These are phyloP conservation scores for Solanum pinnatisectum DNA, from an alignment of 257 asterid genomes.

Conservation along the genomic window DNA sequence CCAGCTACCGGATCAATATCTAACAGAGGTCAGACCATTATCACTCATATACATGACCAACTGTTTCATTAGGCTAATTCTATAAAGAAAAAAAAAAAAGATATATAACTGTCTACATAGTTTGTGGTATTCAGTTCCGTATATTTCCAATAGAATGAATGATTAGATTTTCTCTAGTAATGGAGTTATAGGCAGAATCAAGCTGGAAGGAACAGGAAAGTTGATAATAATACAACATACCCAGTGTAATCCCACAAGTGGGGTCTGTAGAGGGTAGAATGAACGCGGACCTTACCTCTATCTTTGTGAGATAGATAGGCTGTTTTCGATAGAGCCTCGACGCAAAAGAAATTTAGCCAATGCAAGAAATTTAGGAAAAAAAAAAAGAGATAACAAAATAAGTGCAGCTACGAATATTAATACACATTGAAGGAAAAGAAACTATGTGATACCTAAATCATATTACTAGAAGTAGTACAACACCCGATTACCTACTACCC, in stretches of 20 bases:
- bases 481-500: not conserved
- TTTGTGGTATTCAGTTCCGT: not conserved
- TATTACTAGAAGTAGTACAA: not conserved
- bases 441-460: not conserved
- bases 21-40: constrained; percentile 46
- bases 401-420: not conserved
- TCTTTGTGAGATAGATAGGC: not conserved
- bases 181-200: not conserved
- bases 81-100: not conserved
- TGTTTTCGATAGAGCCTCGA: not conserved
- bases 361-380: not conserved
- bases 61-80: not conserved
- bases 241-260: not conserved
- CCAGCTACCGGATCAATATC: constrained; percentile 60
- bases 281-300: not conserved
- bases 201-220: not conserved
- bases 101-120: not conserved
- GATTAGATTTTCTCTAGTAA: not conserved
- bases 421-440: not conserved
- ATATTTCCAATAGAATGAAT: not conserved
- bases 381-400: not conserved
- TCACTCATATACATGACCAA: not conserved
- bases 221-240: not conserved
- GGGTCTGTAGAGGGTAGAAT: not conserved
- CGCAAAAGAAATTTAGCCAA: not conserved